Conservation (phyloP, 805 yeast species). For the Starmerella riodocensis region DNA sequence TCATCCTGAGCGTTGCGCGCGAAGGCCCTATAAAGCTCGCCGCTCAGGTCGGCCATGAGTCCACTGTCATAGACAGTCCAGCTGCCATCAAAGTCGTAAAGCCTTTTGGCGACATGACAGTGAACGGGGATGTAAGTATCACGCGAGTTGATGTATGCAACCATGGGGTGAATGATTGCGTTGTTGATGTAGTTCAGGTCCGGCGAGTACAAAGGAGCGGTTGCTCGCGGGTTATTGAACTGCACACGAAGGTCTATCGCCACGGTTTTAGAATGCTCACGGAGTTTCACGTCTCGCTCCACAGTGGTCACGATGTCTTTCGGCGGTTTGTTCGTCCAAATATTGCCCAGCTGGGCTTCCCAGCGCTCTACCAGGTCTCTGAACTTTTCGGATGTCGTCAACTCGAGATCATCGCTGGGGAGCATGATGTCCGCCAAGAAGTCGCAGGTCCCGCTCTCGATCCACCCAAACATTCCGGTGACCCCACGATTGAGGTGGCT, state of each 20-base stretch:
- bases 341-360: slow-evolving; percentile 24
- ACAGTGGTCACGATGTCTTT: slow-evolving; percentile 24
- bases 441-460: slow-evolving; percentile 79
- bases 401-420: slow-evolving; percentile 46
- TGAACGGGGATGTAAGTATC: slow-evolving; percentile 80
- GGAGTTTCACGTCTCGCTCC: slow-evolving; percentile 22
- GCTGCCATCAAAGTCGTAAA: slow-evolving; percentile 81
- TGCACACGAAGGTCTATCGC: slow-evolving; percentile 68
- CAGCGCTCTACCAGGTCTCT: slow-evolving; percentile 32
- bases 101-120: slow-evolving; percentile 65
- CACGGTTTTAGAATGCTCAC: slow-evolving; percentile 40
- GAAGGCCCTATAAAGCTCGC: slow-evolving; percentile 81
- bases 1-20: slow-evolving; percentile 83
- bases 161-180: slow-evolving; percentile 87
- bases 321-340: slow-evolving; percentile 8
- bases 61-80: slow-evolving; percentile 92
- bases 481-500: slow-evolving; percentile 85
- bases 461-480: slow-evolving; percentile 94
- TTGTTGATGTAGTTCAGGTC: slow-evolving; percentile 84
- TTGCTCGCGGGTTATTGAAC: slow-evolving; percentile 75
- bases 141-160: slow-evolving; percentile 82
- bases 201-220: slow-evolving; percentile 74
- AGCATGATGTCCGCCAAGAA: slow-evolving; percentile 83
- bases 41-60: slow-evolving; percentile 80
- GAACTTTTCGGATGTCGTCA: slow-evolving; percentile 29